Conservation (phyloP, 164 flowering plant species). For the Chloranthus sessilifolius region DNA sequence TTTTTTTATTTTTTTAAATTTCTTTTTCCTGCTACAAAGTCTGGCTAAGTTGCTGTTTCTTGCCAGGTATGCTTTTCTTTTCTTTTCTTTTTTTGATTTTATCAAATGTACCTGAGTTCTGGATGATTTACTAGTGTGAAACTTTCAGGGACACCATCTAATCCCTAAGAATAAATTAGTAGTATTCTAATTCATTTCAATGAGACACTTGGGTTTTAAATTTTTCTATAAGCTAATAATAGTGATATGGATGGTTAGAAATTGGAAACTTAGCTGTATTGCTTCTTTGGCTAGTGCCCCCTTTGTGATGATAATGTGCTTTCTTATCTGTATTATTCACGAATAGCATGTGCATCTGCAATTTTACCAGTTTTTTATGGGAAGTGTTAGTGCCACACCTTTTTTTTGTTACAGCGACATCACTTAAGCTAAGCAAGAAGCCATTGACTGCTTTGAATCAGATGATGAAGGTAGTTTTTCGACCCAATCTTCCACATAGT, state of each 20-base stretch:
- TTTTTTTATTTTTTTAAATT: no score
- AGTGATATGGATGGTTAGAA: no score
- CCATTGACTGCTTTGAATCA: no score
- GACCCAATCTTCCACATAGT: no score
- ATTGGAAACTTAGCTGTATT: no score
- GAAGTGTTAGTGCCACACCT: no score
- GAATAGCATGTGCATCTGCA: not conserved
- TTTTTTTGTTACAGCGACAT: no score
- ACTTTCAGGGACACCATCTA: slow-evolving; percentile 24
- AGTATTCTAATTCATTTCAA: slow-evolving; percentile 23
- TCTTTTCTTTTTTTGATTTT: no score
- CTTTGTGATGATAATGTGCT: not conserved
- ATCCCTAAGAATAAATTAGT: slow-evolving; percentile 33
- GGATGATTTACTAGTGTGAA: slow-evolving; percentile 35
- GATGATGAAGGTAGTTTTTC: no score
- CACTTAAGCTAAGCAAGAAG: no score
- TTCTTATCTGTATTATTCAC: not conserved
- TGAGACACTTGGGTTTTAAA: slow-evolving; percentile 5
- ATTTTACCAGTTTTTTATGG: not conserved
- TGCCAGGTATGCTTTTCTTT: slow-evolving; percentile 19
- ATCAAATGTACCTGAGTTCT: slow-evolving; percentile 24
- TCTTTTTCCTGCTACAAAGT: slow-evolving; percentile 19
- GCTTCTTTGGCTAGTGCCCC: no score
- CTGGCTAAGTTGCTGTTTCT: slow-evolving; percentile 32
- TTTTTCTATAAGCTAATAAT: no score